phyloP scores from a whole-genome alignment of 164 flowering plant genomes.

The Umbilicus rupestris region DNA sequence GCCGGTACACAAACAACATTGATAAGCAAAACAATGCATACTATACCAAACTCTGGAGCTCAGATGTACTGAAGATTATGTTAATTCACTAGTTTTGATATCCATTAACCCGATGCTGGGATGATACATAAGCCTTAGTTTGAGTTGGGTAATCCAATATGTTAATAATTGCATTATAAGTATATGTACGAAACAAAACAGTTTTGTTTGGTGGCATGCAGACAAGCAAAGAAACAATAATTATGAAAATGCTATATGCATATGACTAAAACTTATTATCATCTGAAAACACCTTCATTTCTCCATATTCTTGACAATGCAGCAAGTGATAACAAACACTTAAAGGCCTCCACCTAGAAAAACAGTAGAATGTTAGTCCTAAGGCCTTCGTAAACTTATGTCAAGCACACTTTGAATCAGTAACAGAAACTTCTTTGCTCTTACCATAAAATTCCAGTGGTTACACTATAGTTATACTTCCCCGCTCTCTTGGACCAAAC shows the following conservation, averaged over 20 bases:
- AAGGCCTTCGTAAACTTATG: no score
- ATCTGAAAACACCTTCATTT: conserved; percentile 75
- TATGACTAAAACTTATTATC: conserved; percentile 59
- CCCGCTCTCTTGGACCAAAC: conserved; percentile 99
- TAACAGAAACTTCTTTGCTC: conserved; percentile 13
- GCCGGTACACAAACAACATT: no score
- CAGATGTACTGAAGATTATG: neutral
- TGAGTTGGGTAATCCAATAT: no score
- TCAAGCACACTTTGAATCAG: no score
- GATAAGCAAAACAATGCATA: no score
- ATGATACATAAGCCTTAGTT: no score
- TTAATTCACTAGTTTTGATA: no score
- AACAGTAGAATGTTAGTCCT: neutral
- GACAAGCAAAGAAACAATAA: neutral
- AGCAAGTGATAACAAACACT: conserved; percentile 75
- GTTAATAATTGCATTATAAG: no score
- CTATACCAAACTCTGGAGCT: no score
- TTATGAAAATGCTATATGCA: neutral
- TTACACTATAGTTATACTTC: conserved; percentile 93
- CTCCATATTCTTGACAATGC: conserved; percentile 73
- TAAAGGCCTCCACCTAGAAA: conserved; percentile 75
- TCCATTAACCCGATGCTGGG: no score
- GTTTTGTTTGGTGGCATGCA: no score
- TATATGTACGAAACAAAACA: neutral
- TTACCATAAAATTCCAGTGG: conserved; percentile 88